Percentiles rank a stretch among this genome's conserved stretches.
Evolutionary conservation across 768 basidiomycete species (phyloP).

Genomic region (Dictyophora rubrovolvata): DNA sequence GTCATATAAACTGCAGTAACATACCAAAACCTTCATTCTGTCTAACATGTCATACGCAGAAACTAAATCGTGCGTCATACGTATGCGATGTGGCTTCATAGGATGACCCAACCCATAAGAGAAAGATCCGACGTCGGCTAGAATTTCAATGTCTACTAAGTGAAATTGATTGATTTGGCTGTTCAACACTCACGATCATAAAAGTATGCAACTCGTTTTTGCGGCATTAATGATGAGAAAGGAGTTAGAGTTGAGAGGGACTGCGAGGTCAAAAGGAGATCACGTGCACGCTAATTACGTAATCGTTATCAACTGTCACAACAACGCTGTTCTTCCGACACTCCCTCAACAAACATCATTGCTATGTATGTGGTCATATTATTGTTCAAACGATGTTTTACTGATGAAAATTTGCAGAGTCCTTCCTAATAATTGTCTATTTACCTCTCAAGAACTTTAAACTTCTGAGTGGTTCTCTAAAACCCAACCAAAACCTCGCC

Average conservation of each 20-base stretch:
- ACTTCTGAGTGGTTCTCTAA: not conserved
- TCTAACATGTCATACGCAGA: conserved; percentile 88
- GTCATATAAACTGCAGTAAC: conserved; percentile 18
- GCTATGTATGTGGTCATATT: not conserved
- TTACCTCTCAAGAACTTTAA: not conserved
- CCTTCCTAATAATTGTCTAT: no score
- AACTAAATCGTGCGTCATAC: conserved; percentile 87
- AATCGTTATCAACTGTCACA: not conserved
- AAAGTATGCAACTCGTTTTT: conserved; percentile 68
- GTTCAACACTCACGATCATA: conserved; percentile 50
- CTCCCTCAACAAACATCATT: not conserved
- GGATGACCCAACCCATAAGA: conserved; percentile 84
- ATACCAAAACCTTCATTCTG: conserved; percentile 85
- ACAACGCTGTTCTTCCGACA: not conserved
- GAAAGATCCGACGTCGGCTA: conserved; percentile 65
- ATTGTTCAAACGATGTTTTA: not conserved
- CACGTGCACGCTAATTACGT: not conserved
- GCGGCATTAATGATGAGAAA: conserved; percentile 39
- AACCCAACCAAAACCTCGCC: not conserved
- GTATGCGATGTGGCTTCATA: conserved; percentile 95
- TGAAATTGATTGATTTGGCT: no score
- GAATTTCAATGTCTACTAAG: conserved; percentile 1
- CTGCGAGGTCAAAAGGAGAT: not conserved
- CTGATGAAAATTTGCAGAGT: not conserved
- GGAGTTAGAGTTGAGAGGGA: not conserved